Conservation (phyloP, 2,329 filamentous ascomycete species). For the Colletotrichum magnum region DNA sequence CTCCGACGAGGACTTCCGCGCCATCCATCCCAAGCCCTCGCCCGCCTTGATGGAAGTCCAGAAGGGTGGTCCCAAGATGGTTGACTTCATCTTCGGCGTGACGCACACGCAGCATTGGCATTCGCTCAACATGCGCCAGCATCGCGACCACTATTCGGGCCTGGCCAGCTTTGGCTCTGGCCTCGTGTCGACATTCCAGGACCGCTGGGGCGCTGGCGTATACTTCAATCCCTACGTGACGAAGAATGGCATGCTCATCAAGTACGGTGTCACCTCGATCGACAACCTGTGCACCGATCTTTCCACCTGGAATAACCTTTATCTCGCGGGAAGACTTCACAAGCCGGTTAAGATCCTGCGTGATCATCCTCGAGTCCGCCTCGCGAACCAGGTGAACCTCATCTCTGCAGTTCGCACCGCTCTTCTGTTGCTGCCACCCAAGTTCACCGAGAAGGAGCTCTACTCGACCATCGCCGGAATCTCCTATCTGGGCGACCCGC, state of each 20-base stretch:
- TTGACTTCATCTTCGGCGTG: constrained; percentile 98
- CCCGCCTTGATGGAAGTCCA: constrained; percentile 87
- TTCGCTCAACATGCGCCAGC: constrained; percentile 88
- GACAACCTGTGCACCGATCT: constrained; percentile 90
- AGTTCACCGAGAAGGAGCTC: constrained; percentile 88
- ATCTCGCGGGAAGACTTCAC: constrained; percentile 94
- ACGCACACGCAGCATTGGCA: constrained; percentile 98
- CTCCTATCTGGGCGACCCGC: constrained; percentile 95
- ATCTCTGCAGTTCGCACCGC: constrained; percentile 92
- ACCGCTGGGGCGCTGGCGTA: constrained; percentile 90
- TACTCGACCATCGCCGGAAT: constrained; percentile 94
- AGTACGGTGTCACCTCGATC: constrained; percentile 97
- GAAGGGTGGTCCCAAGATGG: constrained; percentile 92
- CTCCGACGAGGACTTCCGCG: constrained; percentile 69
- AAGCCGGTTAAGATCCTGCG: constrained; percentile 98
- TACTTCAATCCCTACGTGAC: constrained; percentile 98
- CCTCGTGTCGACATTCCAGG: constrained; percentile 87
- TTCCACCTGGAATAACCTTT: constrained; percentile 92
- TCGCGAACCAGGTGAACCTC: constrained; percentile 96
- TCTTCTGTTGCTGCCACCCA: constrained; percentile 84
- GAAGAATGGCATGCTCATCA: constrained; percentile 95
- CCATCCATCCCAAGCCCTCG: constrained; percentile 86
- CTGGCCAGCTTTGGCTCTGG: constrained; percentile 88
- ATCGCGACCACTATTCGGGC: constrained; percentile 92
- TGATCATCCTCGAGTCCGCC: constrained; percentile 90